Conservation (phyloP, 768 basidiomycete genomes). For the Dioszegia crocea region DNA sequence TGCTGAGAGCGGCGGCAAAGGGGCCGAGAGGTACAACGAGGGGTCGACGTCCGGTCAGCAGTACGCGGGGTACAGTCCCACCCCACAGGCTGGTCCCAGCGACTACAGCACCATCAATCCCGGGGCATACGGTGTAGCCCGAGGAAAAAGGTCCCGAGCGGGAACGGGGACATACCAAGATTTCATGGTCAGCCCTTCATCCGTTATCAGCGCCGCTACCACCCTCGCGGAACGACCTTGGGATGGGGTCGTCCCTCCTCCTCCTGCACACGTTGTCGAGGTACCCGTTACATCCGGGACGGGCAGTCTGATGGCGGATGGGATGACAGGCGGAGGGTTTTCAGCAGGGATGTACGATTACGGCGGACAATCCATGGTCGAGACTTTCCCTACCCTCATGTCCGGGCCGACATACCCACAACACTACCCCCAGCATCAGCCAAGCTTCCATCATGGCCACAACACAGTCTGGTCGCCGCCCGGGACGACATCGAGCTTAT, state of each 20-base stretch:
- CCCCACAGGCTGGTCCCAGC: too few species aligned
- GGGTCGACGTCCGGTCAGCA: neutral
- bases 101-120: neutral
- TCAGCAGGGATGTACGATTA: neutral
- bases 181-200: constrained; percentile 7
- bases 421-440: neutral
- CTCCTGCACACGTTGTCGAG: constrained; percentile 6
- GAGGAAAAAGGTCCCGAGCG: neutral
- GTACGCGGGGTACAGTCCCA: neutral
- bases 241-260: constrained; percentile 28
- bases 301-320: neutral
- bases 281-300: neutral
- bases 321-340: neutral
- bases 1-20: neutral
- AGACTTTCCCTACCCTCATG: neutral
- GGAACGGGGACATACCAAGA: neutral
- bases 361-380: neutral
- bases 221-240: constrained; percentile 26
- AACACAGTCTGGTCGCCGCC: constrained; percentile 1
- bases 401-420: neutral
- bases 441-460: neutral
- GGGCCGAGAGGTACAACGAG: neutral
- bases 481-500: neutral
- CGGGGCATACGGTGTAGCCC: neutral
- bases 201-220: constrained; percentile 6